Base-by-base conservation (phyloP, 2,329 filamentous ascomycete species). In the Dactylellina drechsleri region DNA sequence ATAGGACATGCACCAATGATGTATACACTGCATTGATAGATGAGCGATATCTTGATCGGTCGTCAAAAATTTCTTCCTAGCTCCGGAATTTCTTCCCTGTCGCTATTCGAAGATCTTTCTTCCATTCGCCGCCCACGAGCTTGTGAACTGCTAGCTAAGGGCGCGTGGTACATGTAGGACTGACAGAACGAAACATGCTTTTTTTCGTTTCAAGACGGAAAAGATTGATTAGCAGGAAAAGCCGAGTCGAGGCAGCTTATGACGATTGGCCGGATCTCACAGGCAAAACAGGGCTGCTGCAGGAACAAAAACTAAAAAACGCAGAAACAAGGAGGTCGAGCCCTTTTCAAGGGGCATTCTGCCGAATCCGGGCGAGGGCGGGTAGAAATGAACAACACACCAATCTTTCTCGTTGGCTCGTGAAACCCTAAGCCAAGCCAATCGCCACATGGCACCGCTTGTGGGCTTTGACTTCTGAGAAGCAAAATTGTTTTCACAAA, bases 221-320 rank as follows among this genome's bases (percentile, higher is more conserved):
- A 56, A 40, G 52, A 57, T 45, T 16, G 41, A 62, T 49, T 20
- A 66, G 61, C 43, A 62, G 57, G 40, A 43, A 57, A 28, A 66
- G 40, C 68, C 68, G 70, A 61, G 56, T 47, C 45, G 58, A 62
- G 62, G 70, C 70, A 49, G 62, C 67, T 43, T 67, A 41, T 64
- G 20, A 59, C 70, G 50, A 64, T 50, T 64, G 49, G 62, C 62
- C 57, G 54, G 62, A 50, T 53, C 57, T 52, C 49, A 73, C 57
- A 56, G 56, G 61, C 60, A 74, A 67, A 66, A 61, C 61, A 62
- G 49, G 64, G 57, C 65, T 68, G 64, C 64, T 68, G 71, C 64
- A 75, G 64, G 71, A 68, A 75, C 71, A 13, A 54, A 36, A 67
- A 31, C 28, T 36, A 36, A 43, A 56, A 28, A 36, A 47, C 57